Conservation (phyloP, 257 asterid species). For the Scutellaria barbata region DNA sequence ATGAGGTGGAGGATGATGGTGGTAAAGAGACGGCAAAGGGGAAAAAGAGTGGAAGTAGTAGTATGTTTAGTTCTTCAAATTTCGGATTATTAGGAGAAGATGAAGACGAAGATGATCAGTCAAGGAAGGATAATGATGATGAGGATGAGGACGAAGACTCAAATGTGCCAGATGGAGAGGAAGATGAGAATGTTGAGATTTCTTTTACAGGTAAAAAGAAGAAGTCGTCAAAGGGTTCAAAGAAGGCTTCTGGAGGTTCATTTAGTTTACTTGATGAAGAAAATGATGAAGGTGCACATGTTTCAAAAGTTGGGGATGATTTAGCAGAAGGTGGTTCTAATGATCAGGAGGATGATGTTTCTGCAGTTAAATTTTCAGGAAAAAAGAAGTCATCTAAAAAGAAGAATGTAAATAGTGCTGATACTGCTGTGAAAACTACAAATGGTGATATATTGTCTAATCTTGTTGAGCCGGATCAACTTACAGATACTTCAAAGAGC, state of each 20-base stretch:
- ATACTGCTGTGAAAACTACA: constrained; percentile 44
- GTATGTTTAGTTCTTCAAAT: constrained; percentile 46
- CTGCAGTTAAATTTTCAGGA: constrained; percentile 63
- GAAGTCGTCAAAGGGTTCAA: constrained; percentile 59
- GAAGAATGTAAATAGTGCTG: constrained; percentile 51
- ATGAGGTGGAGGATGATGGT: constrained; percentile 37
- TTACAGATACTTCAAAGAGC: constrained; percentile 59
- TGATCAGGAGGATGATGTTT: constrained; percentile 58
- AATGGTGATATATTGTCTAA: constrained; percentile 42
- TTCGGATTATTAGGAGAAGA: constrained; percentile 70
- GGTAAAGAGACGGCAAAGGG: constrained; percentile 75
- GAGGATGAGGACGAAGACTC: constrained; percentile 49
- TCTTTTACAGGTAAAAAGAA: constrained; percentile 76
- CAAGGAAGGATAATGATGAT: constrained; percentile 44
- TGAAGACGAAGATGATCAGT: constrained; percentile 52
- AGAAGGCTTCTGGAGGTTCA: constrained; percentile 49
- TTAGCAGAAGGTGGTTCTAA: constrained; percentile 46
- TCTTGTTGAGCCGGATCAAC: constrained; percentile 40
- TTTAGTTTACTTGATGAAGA: constrained; percentile 57
- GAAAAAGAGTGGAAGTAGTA: constrained; percentile 53
- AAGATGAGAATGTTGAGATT: constrained; percentile 53
- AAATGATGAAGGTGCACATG: constrained; percentile 47
- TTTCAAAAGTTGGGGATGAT: constrained; percentile 45
- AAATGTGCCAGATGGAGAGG: constrained; percentile 52
- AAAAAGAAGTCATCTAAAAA: constrained; percentile 86